phyloP scores from a whole-genome alignment of 257 asterid species.

The Jacaranda copaia region DNA sequence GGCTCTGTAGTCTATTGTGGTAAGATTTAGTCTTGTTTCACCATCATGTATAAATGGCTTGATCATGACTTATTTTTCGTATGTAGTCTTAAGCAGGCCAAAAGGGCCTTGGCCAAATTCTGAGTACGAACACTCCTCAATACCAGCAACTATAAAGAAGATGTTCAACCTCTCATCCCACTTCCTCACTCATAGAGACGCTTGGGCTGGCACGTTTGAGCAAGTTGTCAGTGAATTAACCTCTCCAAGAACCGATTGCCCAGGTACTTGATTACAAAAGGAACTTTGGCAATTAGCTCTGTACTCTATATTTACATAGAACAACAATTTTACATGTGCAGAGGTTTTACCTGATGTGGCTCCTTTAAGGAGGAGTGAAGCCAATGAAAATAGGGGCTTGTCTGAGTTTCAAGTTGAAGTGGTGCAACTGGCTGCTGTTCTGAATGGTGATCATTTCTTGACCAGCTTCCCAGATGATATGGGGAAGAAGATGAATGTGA shows the following conservation, averaged over 20 bases:
- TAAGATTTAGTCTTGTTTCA: neutral
- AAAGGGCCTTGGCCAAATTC: constrained; percentile 63
- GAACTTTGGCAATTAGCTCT: too few species aligned
- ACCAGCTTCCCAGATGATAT: constrained; percentile 56
- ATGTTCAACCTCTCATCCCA: constrained; percentile 65
- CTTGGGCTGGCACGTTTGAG: constrained; percentile 83
- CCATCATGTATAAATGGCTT: neutral
- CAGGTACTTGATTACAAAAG: constrained; percentile 44
- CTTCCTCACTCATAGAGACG: constrained; percentile 72
- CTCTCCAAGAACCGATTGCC: constrained; percentile 76
- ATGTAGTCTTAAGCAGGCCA: constrained; percentile 63
- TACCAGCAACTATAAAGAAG: constrained; percentile 71
- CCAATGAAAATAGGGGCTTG: constrained; percentile 52
- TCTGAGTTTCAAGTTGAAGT: constrained; percentile 70
- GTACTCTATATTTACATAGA: too few species aligned
- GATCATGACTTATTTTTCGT: neutral
- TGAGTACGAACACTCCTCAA: constrained; percentile 72
- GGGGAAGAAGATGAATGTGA: constrained; percentile 66
- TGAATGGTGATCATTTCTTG: constrained; percentile 71
- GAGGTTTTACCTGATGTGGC: constrained; percentile 61
- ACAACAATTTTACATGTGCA: constrained; percentile 26
- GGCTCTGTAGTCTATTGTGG: too few species aligned
- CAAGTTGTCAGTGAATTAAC: constrained; percentile 56
- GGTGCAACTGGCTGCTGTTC: constrained; percentile 67
- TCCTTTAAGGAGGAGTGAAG: constrained; percentile 49